Evolutionary conservation across 2,329 filamentous ascomycete genomes (phyloP).

Genomic region (Zasmidium cellare): DNA sequence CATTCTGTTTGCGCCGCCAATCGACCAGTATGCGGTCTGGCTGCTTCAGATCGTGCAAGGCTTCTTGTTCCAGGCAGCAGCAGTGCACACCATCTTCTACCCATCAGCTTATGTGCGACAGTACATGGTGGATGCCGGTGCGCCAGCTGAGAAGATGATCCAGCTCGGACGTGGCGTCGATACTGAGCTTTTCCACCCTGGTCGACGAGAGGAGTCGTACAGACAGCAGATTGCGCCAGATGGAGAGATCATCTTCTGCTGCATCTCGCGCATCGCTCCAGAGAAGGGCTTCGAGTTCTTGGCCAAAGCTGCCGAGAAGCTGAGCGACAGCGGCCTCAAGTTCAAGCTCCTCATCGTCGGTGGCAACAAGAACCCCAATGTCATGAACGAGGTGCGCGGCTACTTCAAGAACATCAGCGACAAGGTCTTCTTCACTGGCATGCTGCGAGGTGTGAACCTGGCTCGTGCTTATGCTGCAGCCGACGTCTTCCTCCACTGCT

Average conservation of each 20-base stretch:
- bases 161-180: constrained; percentile 66
- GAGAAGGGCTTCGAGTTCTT: constrained; percentile 73
- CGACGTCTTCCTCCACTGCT: constrained; percentile 71
- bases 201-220: constrained; percentile 52
- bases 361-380: constrained; percentile 64
- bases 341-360: constrained; percentile 69
- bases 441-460: constrained; percentile 61
- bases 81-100: constrained; percentile 68
- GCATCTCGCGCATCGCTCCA: constrained; percentile 65
- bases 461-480: constrained; percentile 68
- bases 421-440: constrained; percentile 66
- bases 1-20: constrained; percentile 65
- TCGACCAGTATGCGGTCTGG: constrained; percentile 62
- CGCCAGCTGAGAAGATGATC: constrained; percentile 58
- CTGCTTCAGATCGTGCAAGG: constrained; percentile 65
- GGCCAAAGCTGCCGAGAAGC: constrained; percentile 53
- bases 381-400: constrained; percentile 62
- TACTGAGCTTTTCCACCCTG: constrained; percentile 61
- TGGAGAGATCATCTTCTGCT: constrained; percentile 65
- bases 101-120: constrained; percentile 63
- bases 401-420: constrained; percentile 58
- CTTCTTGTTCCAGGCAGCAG: constrained; percentile 63
- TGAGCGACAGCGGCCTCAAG: constrained; percentile 56
- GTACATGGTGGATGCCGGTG: constrained; percentile 60
- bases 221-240: constrained; percentile 59